Evolutionary conservation across 192 early-diverging fungal genomes (phyloP).

Genomic region (Rhizoclosmatium globosum): DNA sequence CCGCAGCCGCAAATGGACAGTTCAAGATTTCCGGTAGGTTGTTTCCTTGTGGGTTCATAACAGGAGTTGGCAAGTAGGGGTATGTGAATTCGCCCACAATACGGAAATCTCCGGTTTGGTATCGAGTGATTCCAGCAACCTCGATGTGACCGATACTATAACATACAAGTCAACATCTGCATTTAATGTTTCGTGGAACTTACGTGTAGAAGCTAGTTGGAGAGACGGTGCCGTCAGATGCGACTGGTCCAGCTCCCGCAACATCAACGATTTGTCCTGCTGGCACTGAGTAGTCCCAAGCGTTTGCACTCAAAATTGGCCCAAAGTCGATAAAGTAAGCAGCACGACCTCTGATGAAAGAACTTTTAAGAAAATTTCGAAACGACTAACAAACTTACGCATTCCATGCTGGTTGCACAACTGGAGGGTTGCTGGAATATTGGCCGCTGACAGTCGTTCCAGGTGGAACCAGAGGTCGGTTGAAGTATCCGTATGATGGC

Average conservation of each 20-base stretch:
- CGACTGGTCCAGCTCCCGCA: constrained; percentile 21
- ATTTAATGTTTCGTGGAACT: constrained; percentile 1
- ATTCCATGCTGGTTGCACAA: constrained; percentile 26
- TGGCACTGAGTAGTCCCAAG: not conserved
- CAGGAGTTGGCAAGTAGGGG: constrained; percentile 18
- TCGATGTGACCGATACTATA: not conserved
- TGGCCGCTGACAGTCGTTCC: not conserved
- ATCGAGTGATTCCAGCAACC: not conserved
- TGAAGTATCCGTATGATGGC: constrained; percentile 32
- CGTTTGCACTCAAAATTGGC: not conserved
- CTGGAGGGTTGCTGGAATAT: constrained; percentile 10
- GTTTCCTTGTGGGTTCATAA: not conserved
- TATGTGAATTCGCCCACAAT: not conserved
- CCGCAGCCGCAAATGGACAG: constrained; percentile 31
- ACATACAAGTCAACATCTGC: not conserved
- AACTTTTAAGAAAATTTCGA: not conserved
- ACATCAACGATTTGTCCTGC: constrained; percentile 23
- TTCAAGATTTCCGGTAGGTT: constrained; percentile 21
- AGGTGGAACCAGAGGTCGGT: constrained; percentile 40
- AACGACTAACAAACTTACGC: constrained; percentile 17
- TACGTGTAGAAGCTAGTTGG: constrained; percentile 40
- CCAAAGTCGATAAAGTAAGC: constrained; percentile 36
- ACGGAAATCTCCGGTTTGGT: constrained; percentile 21
- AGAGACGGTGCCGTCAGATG: not conserved
- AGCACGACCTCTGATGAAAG: constrained; percentile 5